Base-by-base conservation (phyloP, 1,139 yeast species). In the Petasospora fabianii region DNA sequence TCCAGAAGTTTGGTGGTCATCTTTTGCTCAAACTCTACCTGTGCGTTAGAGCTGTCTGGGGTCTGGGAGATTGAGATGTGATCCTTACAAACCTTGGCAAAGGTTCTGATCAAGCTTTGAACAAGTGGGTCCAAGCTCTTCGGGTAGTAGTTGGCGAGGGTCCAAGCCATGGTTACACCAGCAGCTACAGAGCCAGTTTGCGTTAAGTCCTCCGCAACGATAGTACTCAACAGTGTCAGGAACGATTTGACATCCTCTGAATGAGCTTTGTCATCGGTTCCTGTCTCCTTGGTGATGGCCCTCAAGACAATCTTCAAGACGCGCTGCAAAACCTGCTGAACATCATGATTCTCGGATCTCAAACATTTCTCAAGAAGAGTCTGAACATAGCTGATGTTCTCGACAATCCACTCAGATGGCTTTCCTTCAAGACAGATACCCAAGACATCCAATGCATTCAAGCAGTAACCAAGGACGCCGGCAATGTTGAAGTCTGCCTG, bases 371-470 rank as follows among this genome's bases (percentile, higher is more conserved):
- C 96, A 21, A 92, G 66, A 19, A 94, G 65, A 42, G 75, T 75
- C 51, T 84, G 90, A 31, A 92, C 71, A 32, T 79, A 78, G 1
- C 73, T 66, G 34, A 87, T 64, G 50, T 86, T 84, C 6, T 78
- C 73, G 33, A 83, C 65, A 40, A 90, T 80, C 96, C 96, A 90
- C 17, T 71, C 75, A 0, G 84, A 61, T 2, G 79, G 62, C 60
- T 85, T 85, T 73, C 92, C 84, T 47, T 80, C 84, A 42, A 92
- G 66, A 2, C 88, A 87, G 36, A 88, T 87, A n/a, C 83, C 82
- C 35, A 94, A 70, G 0, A 92, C 97, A 59, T 87, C 96, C 41
- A 94, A 65, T 0, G 98, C 96, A 61, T 92, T 94, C 53, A 90
- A 68, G 53, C 96, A 86, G 49, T 85, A 80, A 3, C 88, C 87